Conservation (phyloP, 495 filamentous ascomycete genomes). For the Peziza echinospora region DNA sequence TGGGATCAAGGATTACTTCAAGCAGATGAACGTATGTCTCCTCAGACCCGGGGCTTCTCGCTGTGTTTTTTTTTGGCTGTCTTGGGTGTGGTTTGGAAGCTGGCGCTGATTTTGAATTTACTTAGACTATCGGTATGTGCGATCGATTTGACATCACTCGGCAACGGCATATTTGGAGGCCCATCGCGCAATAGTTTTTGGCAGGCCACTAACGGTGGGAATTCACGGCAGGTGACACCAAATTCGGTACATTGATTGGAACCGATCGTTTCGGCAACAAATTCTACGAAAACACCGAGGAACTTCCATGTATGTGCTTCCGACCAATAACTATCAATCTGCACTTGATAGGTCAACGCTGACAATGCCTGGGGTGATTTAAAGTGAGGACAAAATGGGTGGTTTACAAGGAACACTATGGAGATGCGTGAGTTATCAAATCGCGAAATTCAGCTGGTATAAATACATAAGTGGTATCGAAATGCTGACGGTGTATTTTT, state of each 20-base stretch:
- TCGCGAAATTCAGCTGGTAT: too few relatives aligned
- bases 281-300: constrained; percentile 77
- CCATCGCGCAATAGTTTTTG: not conserved
- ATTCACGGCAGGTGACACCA: constrained; percentile 59
- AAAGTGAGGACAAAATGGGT: constrained; percentile 94
- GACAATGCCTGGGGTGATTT: not conserved
- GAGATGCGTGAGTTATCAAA: constrained; percentile 49
- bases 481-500: too few relatives aligned
- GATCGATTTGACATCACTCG: not conserved
- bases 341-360: constrained; percentile 4
- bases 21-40: constrained; percentile 71
- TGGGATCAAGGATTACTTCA: constrained; percentile 73
- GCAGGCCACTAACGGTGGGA: constrained; percentile 20
- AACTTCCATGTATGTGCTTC: constrained; percentile 56
- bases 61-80: constrained; percentile 1
- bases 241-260: constrained; percentile 72
- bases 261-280: constrained; percentile 87
- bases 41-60: constrained; percentile 1
- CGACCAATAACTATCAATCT: not conserved
- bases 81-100: too few relatives aligned
- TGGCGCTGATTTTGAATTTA: too few relatives aligned
- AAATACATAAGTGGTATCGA: too few relatives aligned
- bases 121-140: constrained; percentile 12
- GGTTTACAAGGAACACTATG: constrained; percentile 78
- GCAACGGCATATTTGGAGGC: not conserved